Base-by-base conservation (phyloP, 2,329 filamentous ascomycete genomes). In the Aureobasidium sp. region DNA sequence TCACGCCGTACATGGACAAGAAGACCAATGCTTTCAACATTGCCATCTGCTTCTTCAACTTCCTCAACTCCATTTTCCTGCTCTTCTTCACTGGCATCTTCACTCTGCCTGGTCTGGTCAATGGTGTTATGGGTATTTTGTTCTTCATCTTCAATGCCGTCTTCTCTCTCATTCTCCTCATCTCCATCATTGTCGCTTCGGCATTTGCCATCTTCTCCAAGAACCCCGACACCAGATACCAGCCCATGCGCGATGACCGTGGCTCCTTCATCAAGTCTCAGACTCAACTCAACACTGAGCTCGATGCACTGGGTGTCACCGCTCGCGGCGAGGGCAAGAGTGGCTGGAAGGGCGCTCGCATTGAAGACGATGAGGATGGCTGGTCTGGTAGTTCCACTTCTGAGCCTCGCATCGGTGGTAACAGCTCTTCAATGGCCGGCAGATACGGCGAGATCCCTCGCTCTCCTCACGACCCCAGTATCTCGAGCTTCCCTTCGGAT, bases 1-100 rank as follows among this genome's bases (percentile, higher is more conserved):
- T 97, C 67, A 87, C 90, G 64, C 93, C 93, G 20, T 97, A 91
- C 88, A 97, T 97, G 93, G 93, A 97, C 81, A 96, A 96, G 85
- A 93, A 92, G 79, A 96, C 91, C 65, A 97, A 97, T 76, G 87
- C 87, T 52, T 96, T 96, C 82, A 97, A 97, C 78, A 96, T 97
- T 70, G 84, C 91, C 64, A 97, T 97, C 70, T 88, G 86, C 65
- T 88, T 85, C 50, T 82, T 96, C 76, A 97, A 96, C 80, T 96
- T 97, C 75, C 74, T 97, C 70, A 96, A 94, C 76, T 84, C 88
- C 62, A 87, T 97, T 73, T 95, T 96, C 79, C 79, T 97, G 37
- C 80, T 97, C 62, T 84, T 97, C 69, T 96, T 96, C 78, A 90
- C 90, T 27, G 83, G 88, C 64, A 84, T 96, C 52, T 97, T 97